Percentiles rank a stretch among this genome's conserved stretches.
Evolutionary conservation across 2,329 filamentous ascomycete species (phyloP).

Genomic region (Penicillium paneum): DNA sequence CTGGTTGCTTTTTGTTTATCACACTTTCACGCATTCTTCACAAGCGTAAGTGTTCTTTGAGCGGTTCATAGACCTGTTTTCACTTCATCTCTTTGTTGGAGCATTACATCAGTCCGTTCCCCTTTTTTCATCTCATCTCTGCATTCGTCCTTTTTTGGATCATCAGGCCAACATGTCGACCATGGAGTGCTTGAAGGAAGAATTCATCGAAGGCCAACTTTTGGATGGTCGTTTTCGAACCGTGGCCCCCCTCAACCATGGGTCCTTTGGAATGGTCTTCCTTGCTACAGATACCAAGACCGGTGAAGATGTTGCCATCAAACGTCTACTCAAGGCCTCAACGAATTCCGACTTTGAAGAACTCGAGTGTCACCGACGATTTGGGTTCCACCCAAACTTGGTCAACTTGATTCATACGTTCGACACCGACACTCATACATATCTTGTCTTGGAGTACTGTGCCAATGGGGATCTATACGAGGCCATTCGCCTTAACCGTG

Average conservation of each 20-base stretch:
- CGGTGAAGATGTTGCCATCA: constrained; percentile 82
- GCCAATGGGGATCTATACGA: constrained; percentile 95
- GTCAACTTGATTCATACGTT: constrained; percentile 90
- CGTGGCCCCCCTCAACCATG: constrained; percentile 92
- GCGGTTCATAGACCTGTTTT: constrained; percentile 26
- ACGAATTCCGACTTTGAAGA: constrained; percentile 58
- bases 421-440: constrained; percentile 85
- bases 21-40: constrained; percentile 10
- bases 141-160: constrained; percentile 14
- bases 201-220: constrained; percentile 36
- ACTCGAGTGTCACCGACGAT: constrained; percentile 68
- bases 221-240: constrained; percentile 76
- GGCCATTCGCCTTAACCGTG: constrained; percentile 83
- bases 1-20: constrained; percentile 29
- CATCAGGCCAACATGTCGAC: constrained; percentile 19
- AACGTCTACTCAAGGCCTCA: constrained; percentile 85
- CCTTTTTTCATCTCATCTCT: constrained; percentile 8
- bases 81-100: constrained; percentile 13
- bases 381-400: constrained; percentile 81
- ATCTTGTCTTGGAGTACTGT: constrained; percentile 93
- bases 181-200: constrained; percentile 38
- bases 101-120: constrained; percentile 9
- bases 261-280: constrained; percentile 98
- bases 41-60: constrained; percentile 19
- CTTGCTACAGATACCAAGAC: constrained; percentile 78